Evolutionary conservation across 352 stramenopile genomes (phyloP).

Genomic region (Globisporangium mamillatum): DNA sequence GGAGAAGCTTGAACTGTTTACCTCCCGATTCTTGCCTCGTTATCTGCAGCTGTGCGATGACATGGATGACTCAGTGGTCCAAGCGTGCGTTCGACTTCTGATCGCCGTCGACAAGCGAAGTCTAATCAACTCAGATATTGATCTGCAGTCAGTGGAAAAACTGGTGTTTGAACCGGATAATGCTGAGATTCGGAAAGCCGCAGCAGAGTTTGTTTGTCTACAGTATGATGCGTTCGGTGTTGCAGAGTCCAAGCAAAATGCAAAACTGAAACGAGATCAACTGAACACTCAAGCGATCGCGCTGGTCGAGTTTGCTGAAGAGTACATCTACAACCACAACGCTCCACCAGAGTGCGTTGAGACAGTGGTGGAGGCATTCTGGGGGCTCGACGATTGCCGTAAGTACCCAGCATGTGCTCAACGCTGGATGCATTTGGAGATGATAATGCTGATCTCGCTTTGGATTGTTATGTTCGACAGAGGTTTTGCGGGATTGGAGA

Average conservation of each 20-base stretch:
- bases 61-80: slow-evolving; percentile 69
- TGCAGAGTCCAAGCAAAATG: slow-evolving; percentile 53
- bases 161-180: slow-evolving; percentile 79
- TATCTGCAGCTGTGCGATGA: slow-evolving; percentile 84
- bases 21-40: slow-evolving; percentile 65
- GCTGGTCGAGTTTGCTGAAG: slow-evolving; percentile 87
- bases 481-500: slow-evolving; percentile 82
- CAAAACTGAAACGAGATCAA: slow-evolving; percentile 76
- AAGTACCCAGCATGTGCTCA: slow-evolving; percentile 26
- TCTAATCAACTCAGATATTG: slow-evolving; percentile 77
- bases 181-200: slow-evolving; percentile 69
- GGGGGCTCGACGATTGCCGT: slow-evolving; percentile 84
- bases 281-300: slow-evolving; percentile 85
- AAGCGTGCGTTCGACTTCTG: slow-evolving; percentile 64
- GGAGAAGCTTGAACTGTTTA: slow-evolving; percentile 78
- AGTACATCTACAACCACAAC: slow-evolving; percentile 73
- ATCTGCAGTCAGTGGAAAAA: slow-evolving; percentile 73
- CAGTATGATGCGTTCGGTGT: slow-evolving; percentile 89
- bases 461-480: slow-evolving; percentile 28
- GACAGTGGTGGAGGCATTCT: slow-evolving; percentile 84
- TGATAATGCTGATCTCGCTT: slow-evolving; percentile 9
- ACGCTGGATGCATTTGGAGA: not conserved
- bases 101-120: slow-evolving; percentile 80
- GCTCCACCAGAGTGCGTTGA: slow-evolving; percentile 60
- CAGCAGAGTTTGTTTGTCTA: slow-evolving; percentile 84